These are phyloP conservation scores for Knoxia roxburghii DNA, from an alignment of 257 asterid genomes.

Conservation along the genomic window DNA sequence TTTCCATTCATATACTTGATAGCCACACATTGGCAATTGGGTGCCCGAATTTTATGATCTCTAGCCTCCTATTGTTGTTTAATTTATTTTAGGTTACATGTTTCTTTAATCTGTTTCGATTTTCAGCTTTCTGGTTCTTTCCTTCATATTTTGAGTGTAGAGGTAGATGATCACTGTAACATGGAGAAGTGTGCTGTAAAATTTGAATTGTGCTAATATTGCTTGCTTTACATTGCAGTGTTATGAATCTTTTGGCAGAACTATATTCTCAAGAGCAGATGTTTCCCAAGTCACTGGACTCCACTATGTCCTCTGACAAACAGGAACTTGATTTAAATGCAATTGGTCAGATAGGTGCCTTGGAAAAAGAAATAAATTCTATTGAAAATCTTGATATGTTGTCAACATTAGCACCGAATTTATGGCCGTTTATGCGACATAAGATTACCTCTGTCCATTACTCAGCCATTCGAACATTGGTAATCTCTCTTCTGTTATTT, in stretches of 20 bases:
- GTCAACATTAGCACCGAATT: slow-evolving; percentile 84
- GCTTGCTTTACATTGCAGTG: slow-evolving; percentile 59
- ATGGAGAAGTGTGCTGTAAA: background rate
- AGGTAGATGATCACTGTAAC: background rate
- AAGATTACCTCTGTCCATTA: slow-evolving; percentile 92
- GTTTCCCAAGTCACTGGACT: slow-evolving; percentile 67
- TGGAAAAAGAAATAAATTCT: slow-evolving; percentile 60
- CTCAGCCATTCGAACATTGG: slow-evolving; percentile 98
- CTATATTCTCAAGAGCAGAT: slow-evolving; percentile 94
- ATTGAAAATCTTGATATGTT: slow-evolving; percentile 71
- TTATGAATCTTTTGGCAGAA: slow-evolving; percentile 97
- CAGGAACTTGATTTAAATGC: slow-evolving; percentile 82
- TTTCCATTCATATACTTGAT: background rate
- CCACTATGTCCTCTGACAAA: slow-evolving; percentile 35
- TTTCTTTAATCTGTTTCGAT: background rate
- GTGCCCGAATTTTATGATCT: background rate
- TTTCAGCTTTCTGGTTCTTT: background rate
- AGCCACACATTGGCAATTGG: background rate
- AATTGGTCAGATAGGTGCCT: slow-evolving; percentile 43
- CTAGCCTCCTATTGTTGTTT: background rate
- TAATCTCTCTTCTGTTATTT: slow-evolving; percentile 23
- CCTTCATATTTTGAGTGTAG: background rate
- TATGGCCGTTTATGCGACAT: slow-evolving; percentile 99
- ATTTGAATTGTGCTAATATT: slow-evolving; percentile 21
- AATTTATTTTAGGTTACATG: background rate